phyloP scores from a whole-genome alignment of 176 grass and related monocot genomes.

The Oryza glumipatula region DNA sequence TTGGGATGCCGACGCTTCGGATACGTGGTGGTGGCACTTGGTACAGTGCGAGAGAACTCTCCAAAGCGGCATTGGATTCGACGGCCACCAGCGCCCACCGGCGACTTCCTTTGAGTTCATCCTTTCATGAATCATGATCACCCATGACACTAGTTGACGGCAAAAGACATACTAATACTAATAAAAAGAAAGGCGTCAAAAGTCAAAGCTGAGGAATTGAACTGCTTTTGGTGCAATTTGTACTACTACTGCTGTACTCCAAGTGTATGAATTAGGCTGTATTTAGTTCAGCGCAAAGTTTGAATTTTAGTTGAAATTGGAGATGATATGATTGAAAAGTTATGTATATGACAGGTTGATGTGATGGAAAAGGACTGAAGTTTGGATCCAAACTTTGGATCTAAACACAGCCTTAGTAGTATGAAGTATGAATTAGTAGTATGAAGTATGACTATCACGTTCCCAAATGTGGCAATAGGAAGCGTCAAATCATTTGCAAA shows the following conservation, averaged over 20 bases:
- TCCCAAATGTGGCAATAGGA: neutral
- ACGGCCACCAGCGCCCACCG: neutral
- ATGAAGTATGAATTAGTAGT: neutral
- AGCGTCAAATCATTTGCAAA: neutral
- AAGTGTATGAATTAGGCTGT: too few species aligned
- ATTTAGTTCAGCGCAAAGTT: too few species aligned
- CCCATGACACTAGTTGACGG: neutral
- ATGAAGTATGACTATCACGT: neutral
- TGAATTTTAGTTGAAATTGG: too few species aligned
- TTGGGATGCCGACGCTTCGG: slow-evolving; percentile 15
- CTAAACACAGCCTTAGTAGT: too few species aligned
- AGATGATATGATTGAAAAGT: too few species aligned
- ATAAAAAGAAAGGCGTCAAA: neutral
- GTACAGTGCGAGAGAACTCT: slow-evolving; percentile 28
- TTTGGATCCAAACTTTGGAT: too few species aligned
- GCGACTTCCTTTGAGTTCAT: neutral
- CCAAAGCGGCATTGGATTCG: slow-evolving; percentile 54
- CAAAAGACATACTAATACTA: neutral
- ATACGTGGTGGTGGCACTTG: neutral
- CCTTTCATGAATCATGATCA: neutral
- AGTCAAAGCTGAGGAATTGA: neutral
- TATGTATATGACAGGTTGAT: too few species aligned
- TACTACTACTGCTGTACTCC: too few species aligned
- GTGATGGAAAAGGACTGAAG: too few species aligned
- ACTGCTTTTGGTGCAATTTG: neutral